These are phyloP conservation scores for Phytophthora sojae DNA, from an alignment of 352 stramenopile species.

Conservation along the genomic window DNA sequence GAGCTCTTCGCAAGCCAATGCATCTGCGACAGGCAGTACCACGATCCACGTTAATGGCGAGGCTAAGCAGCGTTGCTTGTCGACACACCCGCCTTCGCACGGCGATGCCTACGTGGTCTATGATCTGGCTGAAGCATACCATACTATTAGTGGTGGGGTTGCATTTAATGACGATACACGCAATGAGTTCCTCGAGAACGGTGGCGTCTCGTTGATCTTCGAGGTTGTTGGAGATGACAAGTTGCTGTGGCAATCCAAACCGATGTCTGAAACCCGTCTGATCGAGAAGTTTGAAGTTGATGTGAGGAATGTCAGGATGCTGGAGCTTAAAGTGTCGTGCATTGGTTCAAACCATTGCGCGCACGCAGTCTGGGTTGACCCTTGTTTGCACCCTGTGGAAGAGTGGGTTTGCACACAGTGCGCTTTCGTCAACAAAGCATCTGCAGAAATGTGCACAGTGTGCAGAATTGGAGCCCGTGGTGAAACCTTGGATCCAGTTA, in stretches of 20 bases:
- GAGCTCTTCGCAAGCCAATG: constrained; percentile 22
- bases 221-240: constrained; percentile 76
- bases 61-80: constrained; percentile 76
- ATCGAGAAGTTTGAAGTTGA: constrained; percentile 67
- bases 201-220: constrained; percentile 64
- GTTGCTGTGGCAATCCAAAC: constrained; percentile 81
- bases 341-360: constrained; percentile 81
- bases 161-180: constrained; percentile 81
- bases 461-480: constrained; percentile 50
- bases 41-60: constrained; percentile 73
- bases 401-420: constrained; percentile 80
- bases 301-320: constrained; percentile 72
- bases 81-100: constrained; percentile 75
- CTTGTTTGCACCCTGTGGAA: constrained; percentile 66
- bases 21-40: constrained; percentile 26
- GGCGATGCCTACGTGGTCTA: constrained; percentile 86
- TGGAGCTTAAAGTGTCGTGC: constrained; percentile 77
- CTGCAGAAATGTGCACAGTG: constrained; percentile 50
- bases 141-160: constrained; percentile 59
- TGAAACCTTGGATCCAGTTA: constrained; percentile 3
- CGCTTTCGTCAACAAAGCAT: constrained; percentile 77
- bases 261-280: constrained; percentile 44
- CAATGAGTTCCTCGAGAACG: constrained; percentile 66
- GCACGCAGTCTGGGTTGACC: constrained; percentile 85
- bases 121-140: constrained; percentile 72